Conservation (phyloP, 1,139 yeast genomes). For the Pichia norvegensis region DNA sequence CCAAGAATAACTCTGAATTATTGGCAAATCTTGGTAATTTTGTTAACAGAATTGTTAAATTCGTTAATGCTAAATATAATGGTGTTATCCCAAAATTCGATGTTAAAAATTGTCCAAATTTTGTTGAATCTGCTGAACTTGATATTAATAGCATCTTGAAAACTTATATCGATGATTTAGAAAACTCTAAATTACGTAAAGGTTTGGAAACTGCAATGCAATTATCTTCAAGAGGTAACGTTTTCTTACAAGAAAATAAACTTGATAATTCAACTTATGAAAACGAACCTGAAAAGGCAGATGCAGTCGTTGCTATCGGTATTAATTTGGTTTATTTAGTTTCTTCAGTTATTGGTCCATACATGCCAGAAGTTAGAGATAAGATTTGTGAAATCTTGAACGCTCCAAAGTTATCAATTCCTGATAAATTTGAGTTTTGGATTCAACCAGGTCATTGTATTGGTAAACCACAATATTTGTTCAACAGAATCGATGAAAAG, state of each 20-base stretch:
- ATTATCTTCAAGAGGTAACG: slow-evolving; percentile 87
- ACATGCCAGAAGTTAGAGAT: slow-evolving; percentile 75
- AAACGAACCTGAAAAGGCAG: slow-evolving; percentile 71
- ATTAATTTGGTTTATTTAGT: slow-evolving; percentile 80
- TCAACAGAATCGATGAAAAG: slow-evolving; percentile 84
- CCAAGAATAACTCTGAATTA: slow-evolving; percentile 86
- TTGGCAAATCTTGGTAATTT: slow-evolving; percentile 95
- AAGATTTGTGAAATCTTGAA: slow-evolving; percentile 73
- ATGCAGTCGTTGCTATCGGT: slow-evolving; percentile 89
- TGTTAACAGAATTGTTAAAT: slow-evolving; percentile 88
- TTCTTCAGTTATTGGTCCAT: slow-evolving; percentile 74
- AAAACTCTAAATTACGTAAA: slow-evolving; percentile 70
- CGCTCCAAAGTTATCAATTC: slow-evolving; percentile 71
- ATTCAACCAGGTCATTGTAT: slow-evolving; percentile 78
- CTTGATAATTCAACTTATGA: slow-evolving; percentile 80
- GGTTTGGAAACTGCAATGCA: slow-evolving; percentile 91
- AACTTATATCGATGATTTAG: slow-evolving; percentile 65
- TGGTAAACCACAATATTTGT: slow-evolving; percentile 85
- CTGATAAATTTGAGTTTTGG: slow-evolving; percentile 63
- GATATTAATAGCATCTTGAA: slow-evolving; percentile 59
- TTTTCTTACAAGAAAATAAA: slow-evolving; percentile 90
- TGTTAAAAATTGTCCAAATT: slow-evolving; percentile 36
- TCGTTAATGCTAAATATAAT: slow-evolving; percentile 82
- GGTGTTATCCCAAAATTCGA: slow-evolving; percentile 74
- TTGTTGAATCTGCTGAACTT: slow-evolving; percentile 35